A percentile compares a stretch with the other conserved stretches of the same genome.
Evolutionary conservation across 257 asterid genomes (phyloP).

Genomic region (Vinca minor): DNA sequence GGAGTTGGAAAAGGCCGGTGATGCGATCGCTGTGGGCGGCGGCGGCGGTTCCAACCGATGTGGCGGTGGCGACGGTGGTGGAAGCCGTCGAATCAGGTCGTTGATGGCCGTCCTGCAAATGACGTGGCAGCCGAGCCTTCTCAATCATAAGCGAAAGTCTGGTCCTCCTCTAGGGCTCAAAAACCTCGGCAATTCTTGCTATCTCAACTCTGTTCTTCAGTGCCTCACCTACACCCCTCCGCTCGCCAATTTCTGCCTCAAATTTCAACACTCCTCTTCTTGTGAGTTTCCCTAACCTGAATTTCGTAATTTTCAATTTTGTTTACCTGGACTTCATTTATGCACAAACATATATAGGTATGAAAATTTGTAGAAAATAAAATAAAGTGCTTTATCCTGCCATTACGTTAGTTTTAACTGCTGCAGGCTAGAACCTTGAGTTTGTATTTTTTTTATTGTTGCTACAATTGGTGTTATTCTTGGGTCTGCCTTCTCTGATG

Average conservation of each 20-base stretch:
- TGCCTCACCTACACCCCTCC: slow-evolving; percentile 98
- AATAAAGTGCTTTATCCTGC: neutral
- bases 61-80: slow-evolving; percentile 26
- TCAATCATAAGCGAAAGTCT: slow-evolving; percentile 63
- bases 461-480: no score
- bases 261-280: slow-evolving; percentile 65
- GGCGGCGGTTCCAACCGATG: slow-evolving; percentile 18
- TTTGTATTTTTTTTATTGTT: no score
- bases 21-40: slow-evolving; percentile 23
- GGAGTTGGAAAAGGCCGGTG: slow-evolving; percentile 9
- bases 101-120: slow-evolving; percentile 86
- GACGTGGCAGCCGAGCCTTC: slow-evolving; percentile 93
- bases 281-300: no score
- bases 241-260: slow-evolving; percentile 86
- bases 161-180: slow-evolving; percentile 92
- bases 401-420: neutral
- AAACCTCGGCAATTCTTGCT: slow-evolving; percentile 92
- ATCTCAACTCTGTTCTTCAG: slow-evolving; percentile 96
- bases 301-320: neutral
- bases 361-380: no score
- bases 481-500: no score
- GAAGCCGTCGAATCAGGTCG: slow-evolving; percentile 44
- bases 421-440: neutral
- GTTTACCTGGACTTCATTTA: neutral
- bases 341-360: neutral